Base-by-base conservation (phyloP, 192 early-diverging fungal genomes). In the Radiomyces spectabilis region DNA sequence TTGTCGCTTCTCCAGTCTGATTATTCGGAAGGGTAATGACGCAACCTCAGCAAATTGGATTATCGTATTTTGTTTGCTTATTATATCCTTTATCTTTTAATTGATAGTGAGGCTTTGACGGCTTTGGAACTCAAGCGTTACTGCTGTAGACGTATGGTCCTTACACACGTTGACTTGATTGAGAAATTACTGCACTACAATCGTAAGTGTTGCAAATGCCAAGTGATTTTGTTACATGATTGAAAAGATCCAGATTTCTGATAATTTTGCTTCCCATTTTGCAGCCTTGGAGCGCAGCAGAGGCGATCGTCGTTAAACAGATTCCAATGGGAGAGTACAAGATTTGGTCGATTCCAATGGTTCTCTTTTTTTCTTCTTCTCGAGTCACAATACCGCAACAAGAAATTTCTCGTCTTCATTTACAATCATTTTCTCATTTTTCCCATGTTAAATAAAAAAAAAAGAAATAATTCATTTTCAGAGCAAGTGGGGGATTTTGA, bases 81-180 rank as follows among this genome's bases (percentile, higher is more conserved):
- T 53, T 10, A 22, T 35, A 22, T 18, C 21, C 50, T 47, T 58
- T 49, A 37, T 41, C 38, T 41, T 29, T 31, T 18, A 59, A 21
- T 48, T 5, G 65, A 65, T 64, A 86, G 83, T 57, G 81, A 84
- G 51, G 87, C 85, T n/a, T 70, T 91, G 27, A 84, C 88, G 49
- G 72, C 73, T 10, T 67, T 88, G 43, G 85, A 84, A 35, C 64
- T 88, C 53, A 77, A 91, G 75, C 83, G 96, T 41, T 98, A 95
- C 61, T 98, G 96, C 81, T 98, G 96, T 74, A 81, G 96, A 35
- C 80, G 96, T 55, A 98, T 98, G 96, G 84, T 98, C 7, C 72
- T 98, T 26, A 97, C 96, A 5, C 96, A 98, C 73, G 92, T 96
- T 25, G 96, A 98, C 64, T 70, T 98, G 58, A 98, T 98, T 58